Evolutionary conservation across 768 basidiomycete genomes (phyloP).

Genomic region (Tulasnella sp.): DNA sequence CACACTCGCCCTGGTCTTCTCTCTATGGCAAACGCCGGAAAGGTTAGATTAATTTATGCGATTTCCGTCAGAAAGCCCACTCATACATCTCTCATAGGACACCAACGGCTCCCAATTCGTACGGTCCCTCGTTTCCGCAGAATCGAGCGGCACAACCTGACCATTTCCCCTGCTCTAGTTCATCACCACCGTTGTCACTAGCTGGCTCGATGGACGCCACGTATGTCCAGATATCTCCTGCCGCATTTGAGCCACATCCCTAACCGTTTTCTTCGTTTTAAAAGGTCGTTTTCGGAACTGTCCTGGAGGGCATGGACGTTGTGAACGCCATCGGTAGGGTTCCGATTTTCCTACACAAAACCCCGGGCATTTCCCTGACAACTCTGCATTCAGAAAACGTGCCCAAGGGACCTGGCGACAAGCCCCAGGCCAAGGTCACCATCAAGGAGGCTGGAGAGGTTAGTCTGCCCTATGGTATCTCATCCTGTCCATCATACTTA

Average conservation of each 20-base stretch:
- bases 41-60: constrained; percentile 29
- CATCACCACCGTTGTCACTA: constrained; percentile 82
- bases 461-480: constrained; percentile 28
- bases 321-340: constrained; percentile 63
- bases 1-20: constrained; percentile 84
- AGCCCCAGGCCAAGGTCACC: constrained; percentile 68
- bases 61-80: constrained; percentile 43
- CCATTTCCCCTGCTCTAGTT: constrained; percentile 71
- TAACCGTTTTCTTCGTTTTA: constrained; percentile 28
- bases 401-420: constrained; percentile 64
- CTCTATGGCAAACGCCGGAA: constrained; percentile 86
- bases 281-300: constrained; percentile 89
- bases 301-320: constrained; percentile 90
- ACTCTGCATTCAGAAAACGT: constrained; percentile 56
- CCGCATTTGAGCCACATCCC: constrained; percentile 26
- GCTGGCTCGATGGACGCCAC: constrained; percentile 89
- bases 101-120: constrained; percentile 96
- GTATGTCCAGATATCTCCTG: constrained; percentile 43
- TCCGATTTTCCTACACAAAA: constrained; percentile 42
- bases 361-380: not conserved
- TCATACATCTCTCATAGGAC: constrained; percentile 76
- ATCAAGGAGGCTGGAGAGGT: constrained; percentile 91
- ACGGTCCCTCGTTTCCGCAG: constrained; percentile 36
- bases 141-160: not conserved
- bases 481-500: not conserved